Evolutionary conservation across 495 filamentous ascomycete genomes (phyloP), one percentile per base, ranked within the genome.

Genomic region (Talaromyces stipitatus): DNA sequence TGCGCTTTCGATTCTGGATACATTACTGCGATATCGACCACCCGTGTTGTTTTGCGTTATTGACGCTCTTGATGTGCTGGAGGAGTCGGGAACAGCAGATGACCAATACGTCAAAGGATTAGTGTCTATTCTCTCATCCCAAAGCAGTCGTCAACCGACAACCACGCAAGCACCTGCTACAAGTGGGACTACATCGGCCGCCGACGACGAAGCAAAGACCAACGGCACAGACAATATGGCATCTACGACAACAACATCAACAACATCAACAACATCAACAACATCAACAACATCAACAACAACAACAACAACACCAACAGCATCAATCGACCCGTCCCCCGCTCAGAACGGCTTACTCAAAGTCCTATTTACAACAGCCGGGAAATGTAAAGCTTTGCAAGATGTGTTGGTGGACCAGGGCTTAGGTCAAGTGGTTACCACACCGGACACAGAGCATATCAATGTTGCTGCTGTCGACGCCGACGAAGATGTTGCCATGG

Each of bases 41-140:
- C 75, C 75, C 4, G 64, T 78, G n/a, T 53, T 78, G 20, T 62
- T 78, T 14, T 73, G 68, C 41, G 63, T 76, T 29, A 69, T 78
- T 36, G 71, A 78, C 50, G 73, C 72, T 1, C 59, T 78, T 27
- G 72, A 78, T 55, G 57, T 58, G 14, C 64, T 78, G 26, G 66
- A 75, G 29, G 66, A 75, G 46, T 28, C 63, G 2, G 27, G 48
- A 51, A 9, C 24, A 51, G 7, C 5, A 12, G 4, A 75, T 73
- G 68, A 75, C 45, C 55, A 55, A 10, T 61, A 70, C 20, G 60
- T 78, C 14, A 69, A 68, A 24, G 69, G 71, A 2, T 55, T 78
- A 10, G 61, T 78, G 24, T 64, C 69, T 18, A 64, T 69, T 2
- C 58, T 78, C 0, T 61, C 75, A 26, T 68, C 64, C 2, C 73